These are phyloP conservation scores for Uronychia setigera DNA, from an alignment of 73 alveolate species.

Conservation along the genomic window DNA sequence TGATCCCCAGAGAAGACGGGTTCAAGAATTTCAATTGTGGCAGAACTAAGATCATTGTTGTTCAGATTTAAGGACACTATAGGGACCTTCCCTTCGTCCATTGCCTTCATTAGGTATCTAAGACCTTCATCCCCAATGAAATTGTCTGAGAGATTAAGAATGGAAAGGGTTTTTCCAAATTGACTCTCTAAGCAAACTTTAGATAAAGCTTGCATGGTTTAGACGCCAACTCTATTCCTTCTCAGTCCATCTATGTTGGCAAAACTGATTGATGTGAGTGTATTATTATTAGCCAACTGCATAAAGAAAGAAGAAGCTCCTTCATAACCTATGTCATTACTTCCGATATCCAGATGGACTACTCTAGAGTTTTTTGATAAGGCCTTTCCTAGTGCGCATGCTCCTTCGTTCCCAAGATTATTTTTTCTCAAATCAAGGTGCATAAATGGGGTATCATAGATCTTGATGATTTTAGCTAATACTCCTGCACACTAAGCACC, in stretches of 20 bases:
- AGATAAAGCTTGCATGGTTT: conserved; percentile 39
- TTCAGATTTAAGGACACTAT: conserved; percentile 39
- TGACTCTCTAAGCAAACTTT: conserved; percentile 9
- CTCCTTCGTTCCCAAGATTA: conserved; percentile 48
- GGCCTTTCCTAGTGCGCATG: conserved; percentile 26
- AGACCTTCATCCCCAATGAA: conserved; percentile 60
- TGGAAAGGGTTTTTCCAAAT: conserved; percentile 2
- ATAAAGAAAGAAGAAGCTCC: conserved; percentile 51
- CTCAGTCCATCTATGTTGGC: conserved; percentile 64
- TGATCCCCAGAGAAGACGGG: neutral
- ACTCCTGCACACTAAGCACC: conserved; percentile 47
- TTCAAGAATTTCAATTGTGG: conserved; percentile 3
- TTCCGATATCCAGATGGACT: conserved; percentile 55
- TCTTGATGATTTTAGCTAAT: conserved; percentile 23
- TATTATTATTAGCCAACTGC: conserved; percentile 3
- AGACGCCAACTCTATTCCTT: conserved; percentile 53
- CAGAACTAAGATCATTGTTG: conserved; percentile 35
- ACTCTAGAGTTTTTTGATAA: conserved; percentile 29
- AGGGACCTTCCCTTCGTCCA: neutral
- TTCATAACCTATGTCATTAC: conserved; percentile 53
- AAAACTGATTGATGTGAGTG: conserved; percentile 32
- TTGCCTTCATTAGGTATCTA: conserved; percentile 15
- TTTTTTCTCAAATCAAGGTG: conserved; percentile 53
- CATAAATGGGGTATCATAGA: conserved; percentile 19
- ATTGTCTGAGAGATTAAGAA: conserved; percentile 54